These are phyloP conservation scores for Gloeopeniophorella convolvens DNA, from an alignment of 768 basidiomycete species.

Conservation along the genomic window DNA sequence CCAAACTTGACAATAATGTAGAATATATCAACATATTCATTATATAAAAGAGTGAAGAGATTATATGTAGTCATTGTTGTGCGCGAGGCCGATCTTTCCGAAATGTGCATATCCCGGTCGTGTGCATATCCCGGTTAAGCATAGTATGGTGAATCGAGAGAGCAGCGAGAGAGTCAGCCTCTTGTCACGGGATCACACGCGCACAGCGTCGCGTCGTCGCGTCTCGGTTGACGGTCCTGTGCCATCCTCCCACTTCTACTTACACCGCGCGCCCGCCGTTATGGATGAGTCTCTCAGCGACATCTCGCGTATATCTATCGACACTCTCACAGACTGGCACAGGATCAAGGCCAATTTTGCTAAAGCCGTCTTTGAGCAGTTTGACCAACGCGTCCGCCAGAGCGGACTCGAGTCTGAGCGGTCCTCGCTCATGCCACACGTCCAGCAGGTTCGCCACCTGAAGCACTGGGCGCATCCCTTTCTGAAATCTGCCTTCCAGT, in stretches of 20 bases:
- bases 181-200: too few species aligned
- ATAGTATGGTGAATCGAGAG: too few species aligned
- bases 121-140: too few species aligned
- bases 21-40: too few species aligned
- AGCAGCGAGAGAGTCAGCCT: too few species aligned
- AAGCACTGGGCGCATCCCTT: too few species aligned
- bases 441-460: constrained; percentile 18
- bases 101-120: too few species aligned
- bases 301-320: constrained; percentile 17
- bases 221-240: too few species aligned
- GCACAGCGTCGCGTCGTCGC: not conserved
- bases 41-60: too few species aligned
- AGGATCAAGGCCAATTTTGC: constrained; percentile 16
- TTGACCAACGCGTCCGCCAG: constrained; percentile 9
- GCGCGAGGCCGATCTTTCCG: too few species aligned
- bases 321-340: constrained; percentile 18
- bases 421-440: constrained; percentile 3
- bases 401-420: constrained; percentile 6
- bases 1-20: too few species aligned
- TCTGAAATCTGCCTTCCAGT: constrained; percentile 5
- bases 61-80: too few species aligned
- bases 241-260: not conserved
- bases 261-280: not conserved
- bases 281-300: constrained; percentile 18
- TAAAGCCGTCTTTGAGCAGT: constrained; percentile 7